These are phyloP conservation scores for Diaporthe sp. DNA, from an alignment of 2,329 filamentous ascomycete species.

Conservation along the genomic window DNA sequence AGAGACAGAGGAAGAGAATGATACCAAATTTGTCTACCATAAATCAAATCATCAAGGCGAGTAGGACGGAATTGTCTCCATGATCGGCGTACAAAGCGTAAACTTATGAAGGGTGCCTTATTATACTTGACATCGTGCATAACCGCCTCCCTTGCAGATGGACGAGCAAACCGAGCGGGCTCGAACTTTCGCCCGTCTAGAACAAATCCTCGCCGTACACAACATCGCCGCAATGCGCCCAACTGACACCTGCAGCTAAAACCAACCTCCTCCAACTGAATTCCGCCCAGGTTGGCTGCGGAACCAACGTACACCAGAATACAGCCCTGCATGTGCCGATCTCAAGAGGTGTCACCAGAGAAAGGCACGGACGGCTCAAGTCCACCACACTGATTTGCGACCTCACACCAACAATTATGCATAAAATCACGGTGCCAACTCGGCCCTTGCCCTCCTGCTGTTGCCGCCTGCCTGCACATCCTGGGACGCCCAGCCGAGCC, in stretches of 20 bases:
- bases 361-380: slow-evolving; percentile 1
- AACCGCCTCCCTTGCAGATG: neutral
- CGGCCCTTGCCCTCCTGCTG: slow-evolving; percentile 1
- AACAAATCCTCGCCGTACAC: neutral
- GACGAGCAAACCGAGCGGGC: neutral
- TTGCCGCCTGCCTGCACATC: slow-evolving; percentile 12
- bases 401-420: slow-evolving; percentile 19
- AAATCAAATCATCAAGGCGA: neutral
- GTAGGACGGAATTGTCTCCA: neutral
- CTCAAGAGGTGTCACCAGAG: slow-evolving; percentile 3
- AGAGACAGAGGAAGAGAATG: neutral
- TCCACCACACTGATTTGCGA: slow-evolving; percentile 4
- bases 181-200: neutral
- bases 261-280: neutral
- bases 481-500: slow-evolving; percentile 1
- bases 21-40: slow-evolving; percentile 13
- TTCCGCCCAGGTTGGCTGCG: slow-evolving; percentile 17
- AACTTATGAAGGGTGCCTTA: neutral
- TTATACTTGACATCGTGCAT: neutral
- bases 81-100: neutral
- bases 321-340: slow-evolving; percentile 17
- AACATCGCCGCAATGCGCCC: neutral
- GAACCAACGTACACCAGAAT: neutral
- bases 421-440: slow-evolving; percentile 21
- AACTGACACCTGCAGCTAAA: slow-evolving; percentile 31